Evolutionary conservation across 2,329 filamentous ascomycete species (phyloP).

Genomic region (Colletotrichum theobromicola): DNA sequence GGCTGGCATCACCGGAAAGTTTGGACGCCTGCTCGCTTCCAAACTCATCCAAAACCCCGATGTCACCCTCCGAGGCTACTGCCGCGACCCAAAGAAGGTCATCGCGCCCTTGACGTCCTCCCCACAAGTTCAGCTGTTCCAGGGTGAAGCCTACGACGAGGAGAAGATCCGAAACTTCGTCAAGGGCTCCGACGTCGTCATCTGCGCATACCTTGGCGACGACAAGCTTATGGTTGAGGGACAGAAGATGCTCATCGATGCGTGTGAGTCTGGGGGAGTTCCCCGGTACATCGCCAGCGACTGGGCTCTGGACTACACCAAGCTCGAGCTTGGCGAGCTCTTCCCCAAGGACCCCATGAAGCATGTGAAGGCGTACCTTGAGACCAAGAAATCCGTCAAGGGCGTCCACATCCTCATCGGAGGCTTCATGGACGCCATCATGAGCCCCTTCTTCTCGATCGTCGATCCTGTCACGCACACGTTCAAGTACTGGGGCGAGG

Average conservation of each 20-base stretch:
- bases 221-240: conserved; percentile 43
- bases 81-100: conserved; percentile 32
- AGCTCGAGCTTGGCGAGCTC: conserved; percentile 39
- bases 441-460: conserved; percentile 27
- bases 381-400: conserved; percentile 36
- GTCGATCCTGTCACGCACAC: conserved; percentile 27
- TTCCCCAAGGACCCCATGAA: conserved; percentile 45
- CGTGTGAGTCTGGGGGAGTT: conserved; percentile 37
- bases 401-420: conserved; percentile 46
- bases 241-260: conserved; percentile 45
- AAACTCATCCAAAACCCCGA: conserved; percentile 31
- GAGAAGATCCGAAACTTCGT: conserved; percentile 29
- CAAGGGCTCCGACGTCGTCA: conserved; percentile 35
- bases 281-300: conserved; percentile 45
- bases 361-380: conserved; percentile 40
- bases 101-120: conserved; percentile 11
- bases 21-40: conserved; percentile 32
- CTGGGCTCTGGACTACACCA: conserved; percentile 44
- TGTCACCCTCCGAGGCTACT: conserved; percentile 31
- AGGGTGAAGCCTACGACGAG: conserved; percentile 30
- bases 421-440: conserved; percentile 38
- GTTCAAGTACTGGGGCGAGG: conserved; percentile 39
- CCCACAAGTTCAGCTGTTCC: conserved; percentile 25
- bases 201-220: conserved; percentile 46
- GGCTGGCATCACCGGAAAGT: conserved; percentile 36